Conservation (phyloP, 2,329 filamentous ascomycete genomes). For the Torrubiella hemipterigena region DNA sequence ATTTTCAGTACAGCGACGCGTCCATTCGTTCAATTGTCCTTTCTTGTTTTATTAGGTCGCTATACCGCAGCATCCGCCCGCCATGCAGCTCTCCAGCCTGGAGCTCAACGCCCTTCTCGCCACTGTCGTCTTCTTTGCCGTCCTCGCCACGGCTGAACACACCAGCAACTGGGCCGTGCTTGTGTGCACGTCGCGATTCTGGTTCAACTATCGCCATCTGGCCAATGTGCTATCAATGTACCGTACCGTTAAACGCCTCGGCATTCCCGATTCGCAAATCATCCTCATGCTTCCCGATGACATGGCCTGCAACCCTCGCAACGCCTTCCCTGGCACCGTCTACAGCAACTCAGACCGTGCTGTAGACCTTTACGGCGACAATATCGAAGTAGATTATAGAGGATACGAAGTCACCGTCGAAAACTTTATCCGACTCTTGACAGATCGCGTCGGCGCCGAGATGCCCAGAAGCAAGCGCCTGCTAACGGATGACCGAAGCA, state of each 20-base stretch:
- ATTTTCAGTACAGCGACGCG: no score
- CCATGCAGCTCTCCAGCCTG: slow-evolving; percentile 39
- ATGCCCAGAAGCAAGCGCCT: slow-evolving; percentile 91
- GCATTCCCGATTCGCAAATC: slow-evolving; percentile 96
- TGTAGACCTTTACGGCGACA: slow-evolving; percentile 93
- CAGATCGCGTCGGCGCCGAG: slow-evolving; percentile 85
- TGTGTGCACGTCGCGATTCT: slow-evolving; percentile 97
- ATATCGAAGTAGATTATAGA: slow-evolving; percentile 96
- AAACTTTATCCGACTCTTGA: slow-evolving; percentile 93
- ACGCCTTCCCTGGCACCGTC: slow-evolving; percentile 93
- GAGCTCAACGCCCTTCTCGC: slow-evolving; percentile 36
- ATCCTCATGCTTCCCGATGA: slow-evolving; percentile 99
- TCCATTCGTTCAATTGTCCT: no score
- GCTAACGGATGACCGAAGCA: slow-evolving; percentile 88
- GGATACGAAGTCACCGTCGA: slow-evolving; percentile 98
- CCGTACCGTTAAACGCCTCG: slow-evolving; percentile 92
- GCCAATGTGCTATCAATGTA: slow-evolving; percentile 97
- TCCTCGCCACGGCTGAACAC: slow-evolving; percentile 70
- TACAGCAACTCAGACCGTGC: slow-evolving; percentile 97
- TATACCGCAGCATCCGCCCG: slow-evolving; percentile 1
- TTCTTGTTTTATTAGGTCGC: slow-evolving; percentile 1
- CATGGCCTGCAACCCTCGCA: slow-evolving; percentile 98
- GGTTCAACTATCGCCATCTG: slow-evolving; percentile 99
- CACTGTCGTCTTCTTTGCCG: slow-evolving; percentile 32
- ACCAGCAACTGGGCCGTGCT: slow-evolving; percentile 99